These are phyloP conservation scores for Misopates orontium DNA, from an alignment of 257 asterid genomes.

Conservation along the genomic window DNA sequence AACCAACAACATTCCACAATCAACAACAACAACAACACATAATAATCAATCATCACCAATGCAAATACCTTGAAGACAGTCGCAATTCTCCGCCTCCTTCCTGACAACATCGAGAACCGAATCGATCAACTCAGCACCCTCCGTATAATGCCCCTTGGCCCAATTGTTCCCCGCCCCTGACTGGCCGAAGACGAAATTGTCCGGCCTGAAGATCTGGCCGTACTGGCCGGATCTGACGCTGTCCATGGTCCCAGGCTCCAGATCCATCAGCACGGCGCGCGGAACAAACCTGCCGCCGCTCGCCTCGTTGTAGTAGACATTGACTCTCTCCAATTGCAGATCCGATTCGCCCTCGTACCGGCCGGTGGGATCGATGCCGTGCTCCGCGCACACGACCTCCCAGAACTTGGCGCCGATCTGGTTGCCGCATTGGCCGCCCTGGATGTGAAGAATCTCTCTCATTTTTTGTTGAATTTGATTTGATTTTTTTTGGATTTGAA, in stretches of 20 bases:
- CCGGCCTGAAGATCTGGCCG: constrained; percentile 21
- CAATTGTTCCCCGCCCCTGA: constrained; percentile 22
- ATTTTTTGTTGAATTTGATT: background rate
- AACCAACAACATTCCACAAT: no score
- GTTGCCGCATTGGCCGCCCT: constrained; percentile 22
- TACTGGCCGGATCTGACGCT: constrained; percentile 15
- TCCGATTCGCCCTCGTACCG: background rate
- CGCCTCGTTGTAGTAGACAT: constrained; percentile 18
- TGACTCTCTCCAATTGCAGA: constrained; percentile 11
- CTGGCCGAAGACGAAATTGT: constrained; percentile 20
- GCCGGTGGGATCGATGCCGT: constrained; percentile 13
- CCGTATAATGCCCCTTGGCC: constrained; percentile 18
- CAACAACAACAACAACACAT: background rate
- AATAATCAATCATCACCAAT: background rate
- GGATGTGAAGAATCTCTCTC: constrained; percentile 22
- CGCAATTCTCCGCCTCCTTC: constrained; percentile 17
- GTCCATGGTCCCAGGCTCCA: constrained; percentile 19
- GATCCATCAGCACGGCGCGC: constrained; percentile 19
- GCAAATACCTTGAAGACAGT: constrained; percentile 13
- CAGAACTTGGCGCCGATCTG: constrained; percentile 23
- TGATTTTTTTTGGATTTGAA: background rate
- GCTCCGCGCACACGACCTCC: constrained; percentile 22
- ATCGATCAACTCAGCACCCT: constrained; percentile 23
- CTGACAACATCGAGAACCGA: constrained; percentile 16
- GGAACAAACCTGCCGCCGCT: constrained; percentile 18